phyloP scores from a whole-genome alignment of 2,329 filamentous ascomycete species.

The Metarhizium humberi region DNA sequence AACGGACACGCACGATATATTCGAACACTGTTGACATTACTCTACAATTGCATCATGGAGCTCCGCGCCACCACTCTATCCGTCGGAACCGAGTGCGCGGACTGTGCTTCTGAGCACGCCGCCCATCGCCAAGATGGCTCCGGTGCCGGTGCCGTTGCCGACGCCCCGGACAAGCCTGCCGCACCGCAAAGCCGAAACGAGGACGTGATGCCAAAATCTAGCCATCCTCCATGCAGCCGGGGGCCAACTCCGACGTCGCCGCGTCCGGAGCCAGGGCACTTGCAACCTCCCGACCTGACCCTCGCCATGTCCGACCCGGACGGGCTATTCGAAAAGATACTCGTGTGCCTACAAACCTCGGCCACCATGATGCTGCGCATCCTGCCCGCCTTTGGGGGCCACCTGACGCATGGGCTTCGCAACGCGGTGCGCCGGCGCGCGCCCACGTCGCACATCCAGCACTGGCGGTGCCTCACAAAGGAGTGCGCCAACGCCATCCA shows the following conservation, averaged over 20 bases:
- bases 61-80: slow-evolving; percentile 39
- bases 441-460: background rate
- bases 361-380: background rate
- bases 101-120: background rate
- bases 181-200: too few relatives aligned
- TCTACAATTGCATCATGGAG: slow-evolving; percentile 61
- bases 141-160: background rate
- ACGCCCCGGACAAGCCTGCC: background rate
- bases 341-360: background rate
- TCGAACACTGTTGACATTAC: slow-evolving; percentile 50
- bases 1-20: slow-evolving; percentile 59
- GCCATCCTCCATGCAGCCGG: too few relatives aligned
- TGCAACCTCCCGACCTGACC: too few relatives aligned
- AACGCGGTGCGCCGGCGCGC: too few relatives aligned
- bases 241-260: too few relatives aligned
- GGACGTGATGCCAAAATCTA: too few relatives aligned
- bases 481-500: too few relatives aligned
- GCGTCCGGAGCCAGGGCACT: background rate
- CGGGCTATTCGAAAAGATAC: background rate
- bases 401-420: background rate
- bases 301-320: background rate
- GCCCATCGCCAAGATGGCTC: background rate
- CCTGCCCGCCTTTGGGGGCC: background rate
- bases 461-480: background rate
- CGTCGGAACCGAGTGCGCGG: background rate